phyloP scores from a whole-genome alignment of 495 filamentous ascomycete genomes.

The Filosporella fistucella region DNA sequence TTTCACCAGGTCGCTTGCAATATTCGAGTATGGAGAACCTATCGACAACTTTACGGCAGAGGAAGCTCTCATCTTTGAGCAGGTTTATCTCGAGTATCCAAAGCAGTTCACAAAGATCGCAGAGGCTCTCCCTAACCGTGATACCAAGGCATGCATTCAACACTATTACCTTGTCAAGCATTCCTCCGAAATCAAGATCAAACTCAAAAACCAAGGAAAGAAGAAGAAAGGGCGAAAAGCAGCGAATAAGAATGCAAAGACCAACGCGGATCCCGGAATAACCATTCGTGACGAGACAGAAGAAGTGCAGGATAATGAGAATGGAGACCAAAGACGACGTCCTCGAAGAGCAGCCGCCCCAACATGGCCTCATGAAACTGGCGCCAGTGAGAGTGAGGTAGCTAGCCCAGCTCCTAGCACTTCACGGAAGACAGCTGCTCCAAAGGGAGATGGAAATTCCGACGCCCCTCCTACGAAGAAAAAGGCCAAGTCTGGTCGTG shows the following conservation, averaged over 20 bases:
- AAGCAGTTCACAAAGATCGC: conserved; percentile 95
- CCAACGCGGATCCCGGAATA: conserved; percentile 66
- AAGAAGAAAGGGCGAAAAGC: conserved; percentile 48
- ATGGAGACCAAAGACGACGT: conserved; percentile 42
- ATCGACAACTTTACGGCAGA: conserved; percentile 78
- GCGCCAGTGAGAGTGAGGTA: conserved; percentile 48
- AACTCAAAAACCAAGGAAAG: conserved; percentile 67
- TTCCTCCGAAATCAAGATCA: conserved; percentile 79
- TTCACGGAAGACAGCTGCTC: conserved; percentile 22
- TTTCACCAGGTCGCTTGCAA: conserved; percentile 57
- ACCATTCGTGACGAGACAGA: conserved; percentile 47
- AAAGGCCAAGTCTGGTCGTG: conserved; percentile 21
- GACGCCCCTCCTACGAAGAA: conserved; percentile 26
- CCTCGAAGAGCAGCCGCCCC: conserved; percentile 51
- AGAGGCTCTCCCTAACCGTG: conserved; percentile 61
- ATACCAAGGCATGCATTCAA: conserved; percentile 82
- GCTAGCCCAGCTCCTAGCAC: conserved; percentile 36
- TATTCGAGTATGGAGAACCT: conserved; percentile 70
- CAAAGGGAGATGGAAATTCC: conserved; percentile 17
- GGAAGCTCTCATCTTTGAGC: conserved; percentile 74
- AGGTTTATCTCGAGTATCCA: conserved; percentile 71
- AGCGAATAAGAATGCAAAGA: conserved; percentile 54
- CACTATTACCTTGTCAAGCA: conserved; percentile 97
- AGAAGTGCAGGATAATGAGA: conserved; percentile 44
- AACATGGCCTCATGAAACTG: conserved; percentile 40